Evolutionary conservation across 768 basidiomycete species (phyloP).

Genomic region (Filobasidium wieringae): DNA sequence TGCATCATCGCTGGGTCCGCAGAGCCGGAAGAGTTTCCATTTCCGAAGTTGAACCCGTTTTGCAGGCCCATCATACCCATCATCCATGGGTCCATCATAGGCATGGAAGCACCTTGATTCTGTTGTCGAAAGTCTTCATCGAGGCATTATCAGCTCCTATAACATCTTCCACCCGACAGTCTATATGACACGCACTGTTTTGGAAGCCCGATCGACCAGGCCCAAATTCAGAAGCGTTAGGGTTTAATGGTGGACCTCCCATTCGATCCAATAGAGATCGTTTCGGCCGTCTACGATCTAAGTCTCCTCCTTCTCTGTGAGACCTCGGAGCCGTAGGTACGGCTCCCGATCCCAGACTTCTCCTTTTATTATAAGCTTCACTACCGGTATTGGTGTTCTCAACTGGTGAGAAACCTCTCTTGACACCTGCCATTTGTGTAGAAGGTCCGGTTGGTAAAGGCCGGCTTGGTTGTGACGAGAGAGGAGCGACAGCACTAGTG

Average conservation of each 20-base stretch:
- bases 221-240: constrained; percentile 1
- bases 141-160: constrained; percentile 26
- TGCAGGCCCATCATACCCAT: not conserved
- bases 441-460: not conserved
- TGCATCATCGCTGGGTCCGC: constrained; percentile 69
- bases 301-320: not conserved
- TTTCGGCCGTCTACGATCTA: not conserved
- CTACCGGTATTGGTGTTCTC: not conserved
- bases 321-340: not conserved
- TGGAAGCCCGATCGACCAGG: constrained; percentile 5
- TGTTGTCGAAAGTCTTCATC: constrained; percentile 19
- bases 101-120: not conserved
- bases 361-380: constrained; percentile 23
- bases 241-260: constrained; percentile 12
- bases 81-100: not conserved
- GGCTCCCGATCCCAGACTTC: constrained; percentile 19
- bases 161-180: not conserved
- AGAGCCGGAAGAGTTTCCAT: too few relatives aligned
- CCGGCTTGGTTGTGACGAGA: constrained; percentile 15
- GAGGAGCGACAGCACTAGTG: constrained; percentile 25
- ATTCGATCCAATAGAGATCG: constrained; percentile 8
- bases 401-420: constrained; percentile 24
- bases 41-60: not conserved
- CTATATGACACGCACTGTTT: not conserved
- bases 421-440: constrained; percentile 14